These are phyloP conservation scores for Withania somnifera DNA, from an alignment of 305 asterid genomes.

Conservation along the genomic window DNA sequence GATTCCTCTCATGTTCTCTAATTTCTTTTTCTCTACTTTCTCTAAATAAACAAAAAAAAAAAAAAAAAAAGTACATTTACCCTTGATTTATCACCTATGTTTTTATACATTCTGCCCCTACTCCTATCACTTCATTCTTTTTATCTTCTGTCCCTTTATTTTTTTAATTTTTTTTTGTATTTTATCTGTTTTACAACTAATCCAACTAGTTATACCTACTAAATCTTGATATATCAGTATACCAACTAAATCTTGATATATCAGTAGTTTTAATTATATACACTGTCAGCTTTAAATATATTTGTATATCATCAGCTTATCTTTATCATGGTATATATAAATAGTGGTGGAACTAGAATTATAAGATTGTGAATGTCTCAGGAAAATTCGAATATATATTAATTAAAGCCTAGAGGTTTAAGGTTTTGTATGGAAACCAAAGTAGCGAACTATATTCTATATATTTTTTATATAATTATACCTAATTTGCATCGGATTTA, in stretches of 20 bases:
- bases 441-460: too few relatives aligned
- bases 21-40: background rate
- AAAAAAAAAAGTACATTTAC: background rate
- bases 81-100: background rate
- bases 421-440: too few relatives aligned
- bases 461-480: too few relatives aligned
- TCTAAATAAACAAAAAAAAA: background rate
- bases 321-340: too few relatives aligned
- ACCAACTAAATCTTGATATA: background rate
- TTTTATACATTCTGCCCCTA: background rate
- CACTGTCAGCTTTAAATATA: background rate
- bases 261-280: background rate
- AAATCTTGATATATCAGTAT: background rate
- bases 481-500: too few relatives aligned
- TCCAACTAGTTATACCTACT: background rate
- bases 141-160: background rate
- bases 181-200: background rate
- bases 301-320: background rate
- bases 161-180: too few relatives aligned
- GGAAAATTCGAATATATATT: too few relatives aligned
- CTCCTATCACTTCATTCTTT: background rate
- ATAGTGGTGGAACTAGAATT: too few relatives aligned
- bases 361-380: too few relatives aligned
- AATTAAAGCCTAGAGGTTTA: too few relatives aligned
- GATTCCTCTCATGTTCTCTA: slow-evolving; percentile 37